These are phyloP conservation scores for Leishmania martiniquensis DNA, from an alignment of 208 protist genomes.

Conservation along the genomic window DNA sequence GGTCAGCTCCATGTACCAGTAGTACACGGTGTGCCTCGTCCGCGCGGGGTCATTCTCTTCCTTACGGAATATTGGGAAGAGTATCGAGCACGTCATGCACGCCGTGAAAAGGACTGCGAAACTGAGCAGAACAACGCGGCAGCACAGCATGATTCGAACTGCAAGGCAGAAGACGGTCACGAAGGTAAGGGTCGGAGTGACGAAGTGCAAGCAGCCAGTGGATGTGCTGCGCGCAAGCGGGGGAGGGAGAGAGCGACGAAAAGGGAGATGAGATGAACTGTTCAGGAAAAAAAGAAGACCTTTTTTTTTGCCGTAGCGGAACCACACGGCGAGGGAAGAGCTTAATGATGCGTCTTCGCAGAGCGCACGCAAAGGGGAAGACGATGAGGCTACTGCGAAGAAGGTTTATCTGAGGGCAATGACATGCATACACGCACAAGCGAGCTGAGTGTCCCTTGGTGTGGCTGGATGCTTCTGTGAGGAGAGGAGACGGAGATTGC, in stretches of 20 bases:
- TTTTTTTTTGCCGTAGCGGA: too few relatives aligned
- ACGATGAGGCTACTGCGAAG: neutral
- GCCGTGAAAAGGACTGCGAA: slow-evolving; percentile 1
- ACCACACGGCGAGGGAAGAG: too few relatives aligned
- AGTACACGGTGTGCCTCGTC: neutral
- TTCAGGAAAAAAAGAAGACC: too few relatives aligned
- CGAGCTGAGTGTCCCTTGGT: neutral
- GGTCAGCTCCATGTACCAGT: slow-evolving; percentile 5
- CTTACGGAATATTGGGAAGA: slow-evolving; percentile 14
- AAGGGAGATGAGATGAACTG: too few relatives aligned
- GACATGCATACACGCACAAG: neutral
- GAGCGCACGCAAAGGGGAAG: too few relatives aligned
- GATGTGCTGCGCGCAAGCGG: too few relatives aligned
- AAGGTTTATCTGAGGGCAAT: neutral
- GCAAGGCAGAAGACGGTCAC: too few relatives aligned
- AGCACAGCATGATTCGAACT: slow-evolving; percentile 11
- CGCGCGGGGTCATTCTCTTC: neutral
- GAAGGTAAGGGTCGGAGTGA: neutral
- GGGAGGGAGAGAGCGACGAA: too few relatives aligned
- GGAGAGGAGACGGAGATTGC: neutral
- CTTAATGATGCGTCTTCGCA: too few relatives aligned
- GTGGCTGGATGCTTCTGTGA: slow-evolving; percentile 4
- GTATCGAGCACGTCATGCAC: slow-evolving; percentile 6
- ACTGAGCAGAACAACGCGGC: slow-evolving; percentile 8
- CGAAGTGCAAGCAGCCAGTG: too few relatives aligned